Evolutionary conservation across 805 yeast species (phyloP), one percentile per base, ranked within the genome.

Genomic region (Pichia californica): DNA sequence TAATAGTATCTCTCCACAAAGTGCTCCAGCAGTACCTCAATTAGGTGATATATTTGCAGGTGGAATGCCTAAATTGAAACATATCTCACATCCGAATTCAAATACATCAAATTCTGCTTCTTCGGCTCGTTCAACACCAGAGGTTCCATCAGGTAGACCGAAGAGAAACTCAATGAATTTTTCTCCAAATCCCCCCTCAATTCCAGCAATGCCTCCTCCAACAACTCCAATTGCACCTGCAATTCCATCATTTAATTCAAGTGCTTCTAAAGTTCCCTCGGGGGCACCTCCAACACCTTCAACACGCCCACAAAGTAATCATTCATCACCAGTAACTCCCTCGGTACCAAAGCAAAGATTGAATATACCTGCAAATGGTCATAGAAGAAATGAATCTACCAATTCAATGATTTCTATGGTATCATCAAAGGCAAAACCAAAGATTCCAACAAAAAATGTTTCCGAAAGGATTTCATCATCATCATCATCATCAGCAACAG

Each of bases 41-140:
- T 63, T 81, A 51, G 87, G 84, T 15, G 83, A 79, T 40, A 69
- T 82, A 14, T 80, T 82, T 62, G 88, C 93, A 3, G 86, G 83
- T 6, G 94, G 94, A 1, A 71, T 86, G 62, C 93, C 94, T 7
- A 82, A 82, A 54, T 68, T 85, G 48, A 77, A 74, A 45, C 75
- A 74, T 46, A 56, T 70, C 30, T 66, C 66, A 14, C n/a, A 42
- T 35, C 35, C 45, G 7, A 11, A 28, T 31, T 41, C 43, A 8
- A 43, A 43, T 31, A 48, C 46, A 8, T 7, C 49, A 14, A 19
- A 33, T 8, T 43, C 51, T 7, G 53, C 50, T 7, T 53, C 61
- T 14, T 54, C 64, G 3, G 51, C 60, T 7, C 57, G 57, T 5
- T 48, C 58, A 37, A 30, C 51, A 21, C 47, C 55, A 21, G 14